Evolutionary conservation across 495 filamentous ascomycete genomes (phyloP), one percentile per base, ranked within the genome.

Genomic region (Durotheca rogersii): DNA sequence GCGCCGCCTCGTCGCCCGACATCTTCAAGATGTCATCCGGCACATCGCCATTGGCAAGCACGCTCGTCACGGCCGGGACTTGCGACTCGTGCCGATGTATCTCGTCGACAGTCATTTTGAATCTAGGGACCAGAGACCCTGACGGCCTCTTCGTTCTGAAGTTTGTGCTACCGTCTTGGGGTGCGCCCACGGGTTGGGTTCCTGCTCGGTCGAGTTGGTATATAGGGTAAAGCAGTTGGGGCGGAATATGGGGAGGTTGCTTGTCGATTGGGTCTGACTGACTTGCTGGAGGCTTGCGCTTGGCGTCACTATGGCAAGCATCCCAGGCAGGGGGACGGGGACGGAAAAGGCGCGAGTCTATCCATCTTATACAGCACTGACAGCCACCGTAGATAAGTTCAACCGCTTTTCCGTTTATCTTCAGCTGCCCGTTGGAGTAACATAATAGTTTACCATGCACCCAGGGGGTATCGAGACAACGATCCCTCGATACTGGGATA

Each of bases 1-100:
- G 79, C 12, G 84, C 79, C 43, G 84, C 77, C 56, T 89, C 87
- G 62, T 90, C 87, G 4, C 76, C 76, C 30, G 64, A 56, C 42
- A 72, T 56, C 11, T 67, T 66, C 17, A 62, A 58, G 34, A 68
- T 38, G 27, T 59, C 42, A 32, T 69, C 59, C 19, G 84, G 83
- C 6, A 85, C 60, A 47, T 87, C 85, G 30, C 83, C 82, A 43
- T 80, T 74, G 6, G 74, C 65, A n/a, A 89, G 74, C 7, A 88
- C 73, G 1, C 84, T 85, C 1, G 86, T 87, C 45, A 89, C 86
- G 6, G 77, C 79, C 21, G 76, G 81, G 58, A 81, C 67, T 16
- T 71, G 32, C 23, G 53, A 52, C 40, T 42, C 42, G 25, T 16
- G 42, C 6, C 45, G 47, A 19, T 31, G 18, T 17, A 2, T 36